Evolutionary conservation across 371 early-diverging fungal species (phyloP).

Genomic region (Mucor saturninus): DNA sequence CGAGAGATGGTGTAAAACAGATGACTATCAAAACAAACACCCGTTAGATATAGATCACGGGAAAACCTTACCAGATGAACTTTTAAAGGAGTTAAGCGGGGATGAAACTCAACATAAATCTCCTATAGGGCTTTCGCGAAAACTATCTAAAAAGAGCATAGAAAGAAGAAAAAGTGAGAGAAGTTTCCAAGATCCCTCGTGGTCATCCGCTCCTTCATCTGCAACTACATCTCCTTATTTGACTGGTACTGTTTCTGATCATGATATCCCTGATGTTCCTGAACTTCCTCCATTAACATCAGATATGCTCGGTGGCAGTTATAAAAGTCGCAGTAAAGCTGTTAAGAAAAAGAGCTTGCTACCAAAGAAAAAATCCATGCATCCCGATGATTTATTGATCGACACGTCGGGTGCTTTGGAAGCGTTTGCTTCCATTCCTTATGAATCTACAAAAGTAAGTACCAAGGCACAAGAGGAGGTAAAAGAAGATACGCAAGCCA

Average conservation of each 20-base stretch:
- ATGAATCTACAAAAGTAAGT: constrained; percentile 29
- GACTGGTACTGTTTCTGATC: neutral
- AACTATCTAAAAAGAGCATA: constrained; percentile 34
- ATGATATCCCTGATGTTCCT: constrained; percentile 22
- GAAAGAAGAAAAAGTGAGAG: constrained; percentile 36
- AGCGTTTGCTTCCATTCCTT: constrained; percentile 45
- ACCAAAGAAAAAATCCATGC: constrained; percentile 6
- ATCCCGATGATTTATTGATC: neutral
- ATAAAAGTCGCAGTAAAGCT: constrained; percentile 1
- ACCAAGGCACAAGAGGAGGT: neutral
- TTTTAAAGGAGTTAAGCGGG: constrained; percentile 26
- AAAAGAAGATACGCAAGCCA: neutral
- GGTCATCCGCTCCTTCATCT: constrained; percentile 26
- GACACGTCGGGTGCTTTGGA: constrained; percentile 3
- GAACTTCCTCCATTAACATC: constrained; percentile 22
- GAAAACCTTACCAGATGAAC: constrained; percentile 24
- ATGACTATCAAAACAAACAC: neutral
- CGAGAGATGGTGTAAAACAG: constrained; percentile 41
- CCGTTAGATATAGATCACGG: neutral
- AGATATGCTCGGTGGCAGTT: constrained; percentile 1
- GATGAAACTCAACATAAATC: constrained; percentile 24
- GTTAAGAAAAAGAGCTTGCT: constrained; percentile 11
- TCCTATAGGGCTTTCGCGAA: constrained; percentile 29
- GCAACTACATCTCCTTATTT: constrained; percentile 20
- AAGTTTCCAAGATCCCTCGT: constrained; percentile 19